phyloP scores from a whole-genome alignment of 495 filamentous ascomycete genomes.

The Penicillium diatomitis region DNA sequence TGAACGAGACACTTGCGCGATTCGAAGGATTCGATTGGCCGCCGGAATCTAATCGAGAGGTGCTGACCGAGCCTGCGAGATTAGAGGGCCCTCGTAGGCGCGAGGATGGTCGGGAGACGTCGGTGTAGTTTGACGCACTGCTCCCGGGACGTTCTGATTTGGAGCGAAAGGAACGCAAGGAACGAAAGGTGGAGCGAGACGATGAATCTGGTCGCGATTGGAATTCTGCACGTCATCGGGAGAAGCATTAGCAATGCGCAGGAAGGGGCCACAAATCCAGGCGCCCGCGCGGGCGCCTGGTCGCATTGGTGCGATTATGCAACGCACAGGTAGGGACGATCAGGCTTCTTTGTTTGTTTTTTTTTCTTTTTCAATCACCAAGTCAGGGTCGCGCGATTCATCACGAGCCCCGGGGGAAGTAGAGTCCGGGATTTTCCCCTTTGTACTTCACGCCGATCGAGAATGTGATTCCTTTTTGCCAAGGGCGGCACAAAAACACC shows the following conservation, averaged over 20 bases:
- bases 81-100: constrained; percentile 24
- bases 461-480: no score
- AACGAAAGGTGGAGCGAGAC: constrained; percentile 27
- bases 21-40: constrained; percentile 19
- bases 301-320: constrained; percentile 3
- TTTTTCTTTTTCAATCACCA: no score
- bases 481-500: no score
- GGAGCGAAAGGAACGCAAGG: constrained; percentile 26
- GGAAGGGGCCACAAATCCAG: constrained; percentile 4
- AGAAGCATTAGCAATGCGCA: constrained; percentile 13
- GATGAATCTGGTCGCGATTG: constrained; percentile 26
- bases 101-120: constrained; percentile 2
- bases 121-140: constrained; percentile 21
- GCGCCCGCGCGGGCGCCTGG: not conserved
- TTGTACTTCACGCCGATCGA: no score
- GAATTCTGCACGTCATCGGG: constrained; percentile 20
- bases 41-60: constrained; percentile 11
- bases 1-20: constrained; percentile 35
- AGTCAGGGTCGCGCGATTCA: no score
- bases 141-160: constrained; percentile 24
- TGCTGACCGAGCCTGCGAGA: constrained; percentile 12
- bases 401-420: no score
- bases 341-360: no score
- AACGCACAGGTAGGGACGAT: not conserved
- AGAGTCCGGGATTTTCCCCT: no score